Evolutionary conservation across 306 rosid genomes (phyloP).

Genomic region (Trifolium subterraneum): DNA sequence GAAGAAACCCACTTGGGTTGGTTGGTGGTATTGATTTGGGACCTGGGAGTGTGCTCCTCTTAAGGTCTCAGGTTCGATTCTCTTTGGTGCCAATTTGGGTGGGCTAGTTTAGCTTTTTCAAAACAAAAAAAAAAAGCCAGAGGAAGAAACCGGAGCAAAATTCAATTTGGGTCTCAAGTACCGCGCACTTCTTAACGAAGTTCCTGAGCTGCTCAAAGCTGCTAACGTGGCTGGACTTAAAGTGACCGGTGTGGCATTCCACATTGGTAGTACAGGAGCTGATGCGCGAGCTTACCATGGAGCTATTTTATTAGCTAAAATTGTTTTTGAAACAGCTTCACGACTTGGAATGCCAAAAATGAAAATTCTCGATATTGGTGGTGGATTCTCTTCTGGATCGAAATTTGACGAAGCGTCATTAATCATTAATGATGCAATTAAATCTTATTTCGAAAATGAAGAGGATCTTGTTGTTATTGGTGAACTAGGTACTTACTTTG

Average conservation of each 20-base stretch:
- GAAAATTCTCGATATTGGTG: constrained; percentile 59
- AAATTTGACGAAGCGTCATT: constrained; percentile 46
- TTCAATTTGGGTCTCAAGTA: constrained; percentile 46
- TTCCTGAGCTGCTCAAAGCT: constrained; percentile 47
- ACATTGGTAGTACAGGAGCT: constrained; percentile 58
- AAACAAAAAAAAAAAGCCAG: too few relatives aligned
- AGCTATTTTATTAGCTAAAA: constrained; percentile 32
- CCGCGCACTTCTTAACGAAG: constrained; percentile 60
- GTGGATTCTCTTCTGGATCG: constrained; percentile 53
- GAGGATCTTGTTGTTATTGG: constrained; percentile 39
- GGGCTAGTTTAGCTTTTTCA: too few relatives aligned
- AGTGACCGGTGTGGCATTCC: constrained; percentile 63
- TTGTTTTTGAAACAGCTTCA: constrained; percentile 43
- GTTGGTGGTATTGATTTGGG: too few relatives aligned
- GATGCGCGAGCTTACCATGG: constrained; percentile 31
- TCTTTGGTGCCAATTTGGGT: too few relatives aligned
- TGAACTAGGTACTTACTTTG: constrained; percentile 64
- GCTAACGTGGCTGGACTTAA: constrained; percentile 46
- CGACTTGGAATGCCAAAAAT: constrained; percentile 51
- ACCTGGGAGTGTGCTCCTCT: too few relatives aligned
- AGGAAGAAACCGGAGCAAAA: constrained; percentile 42
- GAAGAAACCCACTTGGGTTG: too few relatives aligned
- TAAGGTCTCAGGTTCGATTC: too few relatives aligned
- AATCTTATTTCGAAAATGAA: constrained; percentile 37
- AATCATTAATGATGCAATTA: constrained; percentile 41